These are phyloP conservation scores for Xylaria grammica DNA, from an alignment of 495 filamentous ascomycete species.

Conservation along the genomic window DNA sequence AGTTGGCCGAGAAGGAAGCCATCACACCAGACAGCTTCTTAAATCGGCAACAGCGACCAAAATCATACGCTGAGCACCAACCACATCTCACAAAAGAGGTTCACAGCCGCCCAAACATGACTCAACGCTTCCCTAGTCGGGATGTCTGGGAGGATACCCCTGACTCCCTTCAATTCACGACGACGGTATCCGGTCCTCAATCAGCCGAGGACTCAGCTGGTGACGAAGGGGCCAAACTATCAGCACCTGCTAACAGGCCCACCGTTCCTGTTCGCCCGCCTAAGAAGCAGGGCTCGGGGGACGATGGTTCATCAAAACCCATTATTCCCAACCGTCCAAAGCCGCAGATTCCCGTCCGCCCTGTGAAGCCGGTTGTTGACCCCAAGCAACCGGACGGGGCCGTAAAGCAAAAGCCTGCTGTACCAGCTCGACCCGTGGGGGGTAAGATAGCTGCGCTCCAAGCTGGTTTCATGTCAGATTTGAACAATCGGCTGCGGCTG, in stretches of 20 bases:
- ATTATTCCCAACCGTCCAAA: conserved; percentile 69
- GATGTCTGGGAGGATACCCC: conserved; percentile 98
- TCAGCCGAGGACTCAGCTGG: conserved; percentile 49
- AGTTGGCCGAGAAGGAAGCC: conserved; percentile 57
- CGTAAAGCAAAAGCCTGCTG: conserved; percentile 71
- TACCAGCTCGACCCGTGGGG: conserved; percentile 81
- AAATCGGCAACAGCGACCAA: conserved; percentile 53
- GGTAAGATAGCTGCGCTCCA: conserved; percentile 90
- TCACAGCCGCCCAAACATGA: conserved; percentile 51
- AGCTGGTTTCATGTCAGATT: conserved; percentile 85
- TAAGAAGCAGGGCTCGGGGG: conserved; percentile 53
- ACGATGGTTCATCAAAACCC: conserved; percentile 42
- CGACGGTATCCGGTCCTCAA: conserved; percentile 74
- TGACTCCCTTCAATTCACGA: conserved; percentile 78
- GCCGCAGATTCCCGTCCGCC: conserved; percentile 76
- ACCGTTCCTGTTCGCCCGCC: conserved; percentile 48
- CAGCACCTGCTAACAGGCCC: conserved; percentile 50
- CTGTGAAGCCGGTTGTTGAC: conserved; percentile 58
- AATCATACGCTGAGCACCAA: conserved; percentile 49
- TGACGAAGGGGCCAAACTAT: conserved; percentile 37
- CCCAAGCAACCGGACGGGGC: conserved; percentile 48
- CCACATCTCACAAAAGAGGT: conserved; percentile 47
- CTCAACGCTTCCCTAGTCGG: conserved; percentile 85
- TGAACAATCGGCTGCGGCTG: conserved; percentile 82
- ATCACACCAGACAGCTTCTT: conserved; percentile 48